A percentile compares a stretch with the other conserved stretches of the same genome.
phyloP scores from a whole-genome alignment of 2,329 filamentous ascomycete species.

The Fusarium chaquense region DNA sequence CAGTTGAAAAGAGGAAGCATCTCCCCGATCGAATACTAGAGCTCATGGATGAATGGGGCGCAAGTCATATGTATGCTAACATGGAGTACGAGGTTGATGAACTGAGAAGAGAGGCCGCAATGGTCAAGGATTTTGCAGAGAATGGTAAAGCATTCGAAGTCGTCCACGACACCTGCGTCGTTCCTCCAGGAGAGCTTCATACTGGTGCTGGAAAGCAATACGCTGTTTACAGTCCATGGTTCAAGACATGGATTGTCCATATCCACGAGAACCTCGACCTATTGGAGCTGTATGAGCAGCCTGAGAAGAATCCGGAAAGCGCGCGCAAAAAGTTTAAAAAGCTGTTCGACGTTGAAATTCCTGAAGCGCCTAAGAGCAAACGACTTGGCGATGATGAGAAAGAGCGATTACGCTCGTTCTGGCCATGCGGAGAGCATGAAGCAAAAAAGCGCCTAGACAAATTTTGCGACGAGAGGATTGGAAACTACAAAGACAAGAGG shows the following conservation, averaged over 20 bases:
- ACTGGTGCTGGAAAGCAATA: constrained; percentile 82
- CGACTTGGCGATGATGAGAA: constrained; percentile 68
- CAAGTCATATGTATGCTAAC: constrained; percentile 82
- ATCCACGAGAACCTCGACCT: constrained; percentile 77
- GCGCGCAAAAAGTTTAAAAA: constrained; percentile 60
- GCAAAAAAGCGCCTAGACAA: constrained; percentile 71
- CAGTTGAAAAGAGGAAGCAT: constrained; percentile 72
- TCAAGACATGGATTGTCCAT: constrained; percentile 78
- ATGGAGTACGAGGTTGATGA: constrained; percentile 95
- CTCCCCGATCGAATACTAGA: constrained; percentile 72
- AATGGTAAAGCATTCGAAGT: constrained; percentile 76
- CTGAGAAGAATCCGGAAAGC: constrained; percentile 51
- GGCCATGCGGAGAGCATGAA: constrained; percentile 82
- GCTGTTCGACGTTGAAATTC: constrained; percentile 72
- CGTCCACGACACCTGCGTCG: constrained; percentile 84
- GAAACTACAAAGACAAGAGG: constrained; percentile 71
- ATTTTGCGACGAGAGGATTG: constrained; percentile 75
- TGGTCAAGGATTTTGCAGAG: constrained; percentile 71
- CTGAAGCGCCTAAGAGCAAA: constrained; percentile 73
- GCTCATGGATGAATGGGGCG: constrained; percentile 77
- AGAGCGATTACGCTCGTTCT: constrained; percentile 68
- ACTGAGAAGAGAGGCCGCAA: constrained; percentile 77
- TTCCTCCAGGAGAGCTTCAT: constrained; percentile 76
- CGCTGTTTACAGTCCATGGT: constrained; percentile 88
- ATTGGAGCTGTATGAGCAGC: constrained; percentile 69